Evolutionary conservation across 2,329 filamentous ascomycete species (phyloP), one percentile per base, ranked within the genome.

Genomic region (Ophiocordyceps camponoti-leonardi): DNA sequence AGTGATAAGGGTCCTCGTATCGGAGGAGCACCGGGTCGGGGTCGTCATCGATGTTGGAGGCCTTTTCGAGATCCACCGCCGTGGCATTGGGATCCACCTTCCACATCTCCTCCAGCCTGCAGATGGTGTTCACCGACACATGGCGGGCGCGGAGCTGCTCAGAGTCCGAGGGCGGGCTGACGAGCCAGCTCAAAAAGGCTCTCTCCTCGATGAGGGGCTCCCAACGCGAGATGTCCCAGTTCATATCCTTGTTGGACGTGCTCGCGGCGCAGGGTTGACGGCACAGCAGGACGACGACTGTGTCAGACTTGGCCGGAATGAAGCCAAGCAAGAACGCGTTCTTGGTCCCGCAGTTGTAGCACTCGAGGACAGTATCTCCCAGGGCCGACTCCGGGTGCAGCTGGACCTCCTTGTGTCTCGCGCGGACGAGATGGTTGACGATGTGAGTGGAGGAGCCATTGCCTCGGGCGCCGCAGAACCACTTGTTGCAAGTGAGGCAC

Each of bases 311-410:
- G 47, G 92, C 92, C 11, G 92, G 93, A 54, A 98, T 98, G 61
- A 98, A 98, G 7, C 92, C 92, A 26, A 98, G 80, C 33, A 96
- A 72, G 55, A 98, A 98, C 43, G 95, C 90, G 61, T 98, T 98
- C 68, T 95, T 96, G n/a, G 86, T 95, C 42, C 90, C 92, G 63
- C 92, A 98, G 66, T 95, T 96, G 69, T 98, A 98, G 67, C 92
- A 98, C 68, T 98, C 92, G 50, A 98, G 75, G 35, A 93, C 86
- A 1, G 92, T 98, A 60, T 98, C 93, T 51, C 92, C 92, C 12
- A 98, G 79, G 8, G 87, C 81, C 18, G 92, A 96, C 53, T 82
- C 80, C 8, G 92, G 90, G 61, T 98, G 92, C 46, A 98, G 78
- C 63, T 95, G 90, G 45, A 98, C 92, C 67, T 98, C 93, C 71